phyloP scores from a whole-genome alignment of 1,284 basidiomycete species.

The Ceraceosorus guamensis region DNA sequence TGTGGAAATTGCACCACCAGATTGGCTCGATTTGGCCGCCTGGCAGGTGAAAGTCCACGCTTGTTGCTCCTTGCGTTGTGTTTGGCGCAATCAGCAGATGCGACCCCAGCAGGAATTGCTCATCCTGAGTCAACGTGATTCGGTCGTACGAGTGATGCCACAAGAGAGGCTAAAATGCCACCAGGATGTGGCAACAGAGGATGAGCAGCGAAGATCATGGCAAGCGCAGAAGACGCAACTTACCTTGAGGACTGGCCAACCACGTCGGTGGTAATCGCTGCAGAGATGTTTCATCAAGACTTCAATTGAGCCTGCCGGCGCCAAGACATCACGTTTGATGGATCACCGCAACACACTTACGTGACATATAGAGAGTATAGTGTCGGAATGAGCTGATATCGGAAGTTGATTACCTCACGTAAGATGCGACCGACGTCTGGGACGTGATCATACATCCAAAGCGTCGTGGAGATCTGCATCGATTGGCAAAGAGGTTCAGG shows the following conservation, averaged over 20 bases:
- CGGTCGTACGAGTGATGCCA: conserved; percentile 18
- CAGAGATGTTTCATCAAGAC: background rate
- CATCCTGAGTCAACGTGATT: conserved; percentile 16
- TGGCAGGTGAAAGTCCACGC: conserved; percentile 12
- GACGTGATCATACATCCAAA: conserved; percentile 19
- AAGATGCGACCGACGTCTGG: conserved; percentile 10
- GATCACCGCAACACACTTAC: background rate
- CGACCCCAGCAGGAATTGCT: conserved; percentile 21
- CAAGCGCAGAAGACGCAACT: background rate
- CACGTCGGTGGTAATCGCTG: conserved; percentile 16
- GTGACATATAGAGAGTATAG: conserved; percentile 20
- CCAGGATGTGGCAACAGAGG: background rate
- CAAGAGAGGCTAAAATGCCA: conserved; percentile 12
- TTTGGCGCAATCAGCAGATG: conserved; percentile 21
- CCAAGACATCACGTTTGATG: too few species aligned
- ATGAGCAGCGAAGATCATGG: too few species aligned
- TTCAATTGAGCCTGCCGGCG: background rate
- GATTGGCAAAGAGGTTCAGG: too few species aligned
- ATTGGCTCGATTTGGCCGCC: conserved; percentile 7
- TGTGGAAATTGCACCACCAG: conserved; percentile 16
- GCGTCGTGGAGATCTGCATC: conserved; percentile 24
- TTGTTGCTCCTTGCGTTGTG: conserved; percentile 4
- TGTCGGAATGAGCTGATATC: conserved; percentile 19
- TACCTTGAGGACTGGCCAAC: conserved; percentile 17
- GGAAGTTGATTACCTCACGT: conserved; percentile 4